Base-by-base conservation (phyloP, 176 grass and related monocot species). In the Hyparrhenia diplandra region DNA sequence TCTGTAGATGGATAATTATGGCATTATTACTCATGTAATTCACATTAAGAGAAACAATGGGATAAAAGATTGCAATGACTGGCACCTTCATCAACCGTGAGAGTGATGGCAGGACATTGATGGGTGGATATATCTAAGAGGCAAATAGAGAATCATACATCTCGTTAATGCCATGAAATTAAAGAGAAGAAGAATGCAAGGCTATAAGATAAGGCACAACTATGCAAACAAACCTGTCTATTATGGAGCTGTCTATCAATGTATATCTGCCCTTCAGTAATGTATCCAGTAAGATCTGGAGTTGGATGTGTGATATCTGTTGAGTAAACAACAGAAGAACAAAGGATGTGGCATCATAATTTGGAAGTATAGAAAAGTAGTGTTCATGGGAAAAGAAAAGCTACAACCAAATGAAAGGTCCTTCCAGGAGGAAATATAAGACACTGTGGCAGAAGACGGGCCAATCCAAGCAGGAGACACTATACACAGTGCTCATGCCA, bases 261-360 rank as follows among this genome's bases (percentile, higher is more conserved):
- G 76, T 97, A 97, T 75, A 97, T 97, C 71, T 97, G 91, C 30
- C 94, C 94, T 88, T 94, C 94, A 34, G 94, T 97, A 67, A 97
- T 97, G 57, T 97, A 97, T 46, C 94, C 94, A 40, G 94, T 97
- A 85, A 97, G 87, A 86, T 97, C 94, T 24, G 91, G 94, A 34
- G 94, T 97, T 40, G 91, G 94, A 94, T 97, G 94, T 21, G 94
- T 97, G 75, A 97, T 97, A 94, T 97, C 91, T 97, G 71, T 81
- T 71, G 29, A 89, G 34, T 5, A 72, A 67, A 61, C n/a, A 68
- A 69, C 67, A 46, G 20, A 43, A 27, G 12, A 75, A 29, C 23
- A 42, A 81, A 61, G 67, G 40, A 36, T 51, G 39, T 37, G 21
- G 52, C 29, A 39, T 13, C 59, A 5, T 74, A 27, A 51, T 75